Base-by-base conservation (phyloP, 352 stramenopile species). In the Phytopythium ostracodes region DNA sequence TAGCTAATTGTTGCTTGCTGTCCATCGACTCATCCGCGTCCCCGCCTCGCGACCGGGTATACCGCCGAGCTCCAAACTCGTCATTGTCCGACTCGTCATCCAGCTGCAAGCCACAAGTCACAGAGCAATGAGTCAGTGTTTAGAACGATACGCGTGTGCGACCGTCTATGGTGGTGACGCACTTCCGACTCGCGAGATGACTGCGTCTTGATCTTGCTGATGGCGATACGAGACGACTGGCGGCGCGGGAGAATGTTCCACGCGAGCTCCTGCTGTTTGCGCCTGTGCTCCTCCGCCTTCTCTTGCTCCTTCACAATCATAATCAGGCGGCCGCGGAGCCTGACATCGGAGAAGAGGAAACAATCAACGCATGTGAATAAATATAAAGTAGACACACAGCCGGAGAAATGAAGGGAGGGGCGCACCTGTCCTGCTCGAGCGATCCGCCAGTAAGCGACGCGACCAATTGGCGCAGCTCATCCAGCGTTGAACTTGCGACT, bases 221-320 rank as follows among this genome's bases (percentile, higher is more conserved):
- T 92, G 25, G 87, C 87, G 31, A 94, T 88, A 11, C 87, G 83
- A 35, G 87, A 96, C 27, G 87, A 96, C 60, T 92, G 81, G 11
- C 87, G 76, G 2, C 84, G 77, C n/a, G 87, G 84, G 35, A 96
- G 62, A 31, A 89, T 78, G 59, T 94, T 85, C 81, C 80, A 94
- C 11, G 74, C 68, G 17, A 90, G 64, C 53, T 92, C 81, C 44
- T 86, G 82, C 54, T 90, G 84, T 57, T 89, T 90, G 12, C 71
- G 63, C 22, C 76, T 64, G 65, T 92, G 66, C 22, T 84, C 68
- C 35, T 92, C 76, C 25, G 83, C 60, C 52, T 86, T 89, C 56
- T 94, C 84, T 68, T 92, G 75, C 24, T 71, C 70, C 64, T 96
- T 96, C 35, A 92, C 50, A 55, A 96, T 89, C 55, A 76, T 77